These are phyloP conservation scores for Tricholoma terreum DNA, from an alignment of 768 basidiomycete species.

Conservation along the genomic window DNA sequence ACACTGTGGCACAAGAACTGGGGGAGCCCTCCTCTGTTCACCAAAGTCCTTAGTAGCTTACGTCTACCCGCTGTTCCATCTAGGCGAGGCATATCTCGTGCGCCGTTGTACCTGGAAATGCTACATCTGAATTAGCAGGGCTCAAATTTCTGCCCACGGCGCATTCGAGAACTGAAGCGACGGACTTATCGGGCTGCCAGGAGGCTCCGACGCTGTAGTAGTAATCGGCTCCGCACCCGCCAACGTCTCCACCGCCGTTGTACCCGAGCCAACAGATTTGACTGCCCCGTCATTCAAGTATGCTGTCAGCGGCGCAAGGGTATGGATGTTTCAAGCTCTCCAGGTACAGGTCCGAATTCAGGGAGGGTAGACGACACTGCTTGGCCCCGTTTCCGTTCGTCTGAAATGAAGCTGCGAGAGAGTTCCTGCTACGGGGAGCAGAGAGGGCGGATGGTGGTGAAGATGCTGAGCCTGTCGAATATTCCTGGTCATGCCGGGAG, in stretches of 20 bases:
- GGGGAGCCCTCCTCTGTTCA: no score
- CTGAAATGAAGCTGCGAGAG: slow-evolving; percentile 47
- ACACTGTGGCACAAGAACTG: no score
- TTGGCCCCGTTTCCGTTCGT: slow-evolving; percentile 39
- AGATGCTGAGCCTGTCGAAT: slow-evolving; percentile 50
- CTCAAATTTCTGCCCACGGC: slow-evolving; percentile 45
- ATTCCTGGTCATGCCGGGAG: slow-evolving; percentile 40
- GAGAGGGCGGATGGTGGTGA: slow-evolving; percentile 52
- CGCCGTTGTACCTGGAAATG: no score
- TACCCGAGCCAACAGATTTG: slow-evolving; percentile 7
- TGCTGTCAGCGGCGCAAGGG: slow-evolving; percentile 11
- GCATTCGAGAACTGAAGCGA: slow-evolving; percentile 24
- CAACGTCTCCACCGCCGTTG: neutral
- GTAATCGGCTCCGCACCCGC: neutral
- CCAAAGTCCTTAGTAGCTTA: no score
- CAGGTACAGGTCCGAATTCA: slow-evolving; percentile 39
- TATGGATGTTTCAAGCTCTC: slow-evolving; percentile 11
- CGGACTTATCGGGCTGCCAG: slow-evolving; percentile 27
- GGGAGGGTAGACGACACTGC: slow-evolving; percentile 48
- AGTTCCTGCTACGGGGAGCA: slow-evolving; percentile 31
- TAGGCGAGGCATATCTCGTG: no score
- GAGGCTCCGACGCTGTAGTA: slow-evolving; percentile 13
- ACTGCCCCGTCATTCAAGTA: slow-evolving; percentile 19
- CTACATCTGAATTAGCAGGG: no score
- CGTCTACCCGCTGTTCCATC: no score